A percentile compares a stretch with the other conserved stretches of the same genome.
Evolutionary conservation across 805 yeast genomes (phyloP).

Genomic region (Soucietia sequanensis): DNA sequence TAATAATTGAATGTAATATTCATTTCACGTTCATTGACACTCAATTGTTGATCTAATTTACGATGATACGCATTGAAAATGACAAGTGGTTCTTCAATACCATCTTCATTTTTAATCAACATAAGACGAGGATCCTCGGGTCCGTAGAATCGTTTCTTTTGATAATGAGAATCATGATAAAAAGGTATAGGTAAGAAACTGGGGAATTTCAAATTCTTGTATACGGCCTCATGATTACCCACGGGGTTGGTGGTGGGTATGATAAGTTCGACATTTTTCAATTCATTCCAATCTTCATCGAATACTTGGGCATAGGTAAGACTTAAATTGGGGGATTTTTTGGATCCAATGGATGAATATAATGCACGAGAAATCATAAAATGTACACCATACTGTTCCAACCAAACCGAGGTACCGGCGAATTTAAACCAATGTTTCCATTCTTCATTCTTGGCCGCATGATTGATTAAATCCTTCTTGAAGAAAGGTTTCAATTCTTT

Average conservation of each 20-base stretch:
- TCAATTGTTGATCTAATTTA: conserved; percentile 12
- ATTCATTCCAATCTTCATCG: conserved; percentile 22
- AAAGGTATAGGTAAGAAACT: conserved; percentile 29
- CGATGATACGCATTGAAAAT: conserved; percentile 36
- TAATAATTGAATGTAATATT: conserved; percentile 7
- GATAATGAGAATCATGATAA: conserved; percentile 20
- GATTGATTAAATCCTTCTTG: conserved; percentile 2
- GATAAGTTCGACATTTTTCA: conserved; percentile 17
- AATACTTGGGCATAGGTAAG: conserved; percentile 22
- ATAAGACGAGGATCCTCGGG: conserved; percentile 53
- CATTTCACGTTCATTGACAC: conserved; percentile 1
- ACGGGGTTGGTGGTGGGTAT: conserved; percentile 18
- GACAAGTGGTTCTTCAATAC: conserved; percentile 46
- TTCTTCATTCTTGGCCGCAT: background rate
- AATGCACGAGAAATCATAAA: conserved; percentile 28
- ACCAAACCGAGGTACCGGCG: conserved; percentile 32
- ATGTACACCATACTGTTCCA: conserved; percentile 31
- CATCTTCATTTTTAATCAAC: conserved; percentile 27
- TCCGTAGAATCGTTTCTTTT: conserved; percentile 26
- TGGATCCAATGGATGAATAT: conserved; percentile 20
- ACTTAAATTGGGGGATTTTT: conserved; percentile 25
- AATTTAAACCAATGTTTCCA: conserved; percentile 29
- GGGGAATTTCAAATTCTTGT: conserved; percentile 20
- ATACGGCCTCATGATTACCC: conserved; percentile 8
- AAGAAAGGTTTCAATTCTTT: conserved; percentile 5